Conservation (phyloP, 208 protist genomes). For the Porcisia hertigi region DNA sequence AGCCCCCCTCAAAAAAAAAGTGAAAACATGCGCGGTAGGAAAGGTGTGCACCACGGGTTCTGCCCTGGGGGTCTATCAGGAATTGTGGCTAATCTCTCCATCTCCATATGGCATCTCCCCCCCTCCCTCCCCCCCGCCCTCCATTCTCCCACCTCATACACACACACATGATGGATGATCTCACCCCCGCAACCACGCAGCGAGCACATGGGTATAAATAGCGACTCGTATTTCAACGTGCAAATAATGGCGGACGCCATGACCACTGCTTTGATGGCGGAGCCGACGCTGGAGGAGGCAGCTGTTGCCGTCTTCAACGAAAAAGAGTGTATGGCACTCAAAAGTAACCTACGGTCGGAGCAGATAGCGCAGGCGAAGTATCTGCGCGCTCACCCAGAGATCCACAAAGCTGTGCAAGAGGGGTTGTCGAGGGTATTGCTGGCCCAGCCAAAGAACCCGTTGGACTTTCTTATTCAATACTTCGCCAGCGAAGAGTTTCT, state of each 20-base stretch:
- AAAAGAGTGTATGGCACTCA: slow-evolving; percentile 59
- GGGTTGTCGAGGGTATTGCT: slow-evolving; percentile 58
- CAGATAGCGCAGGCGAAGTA: slow-evolving; percentile 84
- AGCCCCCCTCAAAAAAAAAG: neutral
- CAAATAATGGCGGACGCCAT: slow-evolving; percentile 7
- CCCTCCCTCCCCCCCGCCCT: neutral
- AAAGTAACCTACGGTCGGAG: slow-evolving; percentile 58
- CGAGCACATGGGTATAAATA: neutral
- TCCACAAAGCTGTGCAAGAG: slow-evolving; percentile 56
- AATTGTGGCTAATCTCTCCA: neutral
- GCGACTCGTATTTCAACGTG: neutral
- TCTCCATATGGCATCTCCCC: neutral
- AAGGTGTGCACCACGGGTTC: neutral
- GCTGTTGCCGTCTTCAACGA: slow-evolving; percentile 58
- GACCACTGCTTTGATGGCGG: slow-evolving; percentile 14
- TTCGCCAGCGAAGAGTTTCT: slow-evolving; percentile 38
- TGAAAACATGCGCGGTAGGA: neutral
- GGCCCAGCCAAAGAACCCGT: slow-evolving; percentile 61
- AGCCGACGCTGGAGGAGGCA: slow-evolving; percentile 61
- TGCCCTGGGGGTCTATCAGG: neutral
- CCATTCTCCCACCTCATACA: neutral
- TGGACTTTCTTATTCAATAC: slow-evolving; percentile 55
- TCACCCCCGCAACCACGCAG: neutral
- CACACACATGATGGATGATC: slow-evolving; percentile 1
- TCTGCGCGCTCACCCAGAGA: slow-evolving; percentile 78